phyloP scores from a whole-genome alignment of 257 asterid genomes.

The Mitragyna speciosa region DNA sequence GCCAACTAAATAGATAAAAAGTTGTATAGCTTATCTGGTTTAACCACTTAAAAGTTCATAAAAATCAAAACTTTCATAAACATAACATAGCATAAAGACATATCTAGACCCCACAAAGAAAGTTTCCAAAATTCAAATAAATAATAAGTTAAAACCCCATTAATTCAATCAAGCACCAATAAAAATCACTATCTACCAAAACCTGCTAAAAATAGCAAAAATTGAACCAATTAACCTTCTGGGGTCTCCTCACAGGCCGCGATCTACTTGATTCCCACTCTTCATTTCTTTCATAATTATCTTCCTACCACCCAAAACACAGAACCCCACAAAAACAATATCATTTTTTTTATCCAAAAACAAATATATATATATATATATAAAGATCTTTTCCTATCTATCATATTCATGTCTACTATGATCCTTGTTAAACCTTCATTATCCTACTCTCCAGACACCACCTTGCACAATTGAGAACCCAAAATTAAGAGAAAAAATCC shows the following conservation, averaged over 20 bases:
- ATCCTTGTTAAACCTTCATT: constrained; percentile 25
- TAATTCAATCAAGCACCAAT: background rate
- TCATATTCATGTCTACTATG: constrained; percentile 20
- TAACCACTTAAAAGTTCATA: too few relatives aligned
- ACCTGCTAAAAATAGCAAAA: background rate
- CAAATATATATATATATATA: too few relatives aligned
- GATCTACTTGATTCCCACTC: constrained; percentile 40
- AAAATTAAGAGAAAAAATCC: background rate
- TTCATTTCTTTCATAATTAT: constrained; percentile 37
- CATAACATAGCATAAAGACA: background rate
- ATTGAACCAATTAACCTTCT: constrained; percentile 20
- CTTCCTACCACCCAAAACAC: constrained; percentile 32
- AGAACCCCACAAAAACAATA: background rate
- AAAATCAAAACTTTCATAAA: background rate
- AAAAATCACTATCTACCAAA: background rate
- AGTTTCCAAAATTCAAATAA: background rate
- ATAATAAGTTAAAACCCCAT: background rate
- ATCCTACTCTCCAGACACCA: constrained; percentile 58
- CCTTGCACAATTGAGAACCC: constrained; percentile 47
- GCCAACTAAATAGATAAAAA: background rate
- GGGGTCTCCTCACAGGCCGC: constrained; percentile 33
- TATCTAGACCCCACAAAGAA: background rate
- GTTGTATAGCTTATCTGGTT: background rate
- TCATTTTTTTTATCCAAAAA: too few relatives aligned
- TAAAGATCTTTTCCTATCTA: background rate